Conservation (phyloP, 352 stramenopile genomes). For the Globisporangium echinulatum region DNA sequence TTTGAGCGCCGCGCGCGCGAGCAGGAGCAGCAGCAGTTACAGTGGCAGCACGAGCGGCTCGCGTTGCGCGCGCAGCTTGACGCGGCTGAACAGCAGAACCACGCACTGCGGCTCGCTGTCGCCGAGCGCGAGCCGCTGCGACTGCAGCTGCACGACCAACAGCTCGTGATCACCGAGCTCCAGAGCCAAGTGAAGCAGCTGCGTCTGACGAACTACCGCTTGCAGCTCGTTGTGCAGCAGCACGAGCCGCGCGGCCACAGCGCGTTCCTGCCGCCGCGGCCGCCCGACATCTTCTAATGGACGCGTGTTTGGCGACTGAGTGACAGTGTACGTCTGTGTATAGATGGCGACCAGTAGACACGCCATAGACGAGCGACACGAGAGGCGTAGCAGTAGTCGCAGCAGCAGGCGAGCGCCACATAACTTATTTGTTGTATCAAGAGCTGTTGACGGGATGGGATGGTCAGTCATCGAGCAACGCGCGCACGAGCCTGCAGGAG, state of each 20-base stretch:
- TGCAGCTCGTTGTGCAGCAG: slow-evolving; percentile 73
- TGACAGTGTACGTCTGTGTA: neutral
- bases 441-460: too few relatives aligned
- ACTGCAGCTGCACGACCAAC: slow-evolving; percentile 44
- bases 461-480: too few relatives aligned
- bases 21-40: slow-evolving; percentile 39
- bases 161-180: slow-evolving; percentile 61
- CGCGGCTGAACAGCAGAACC: slow-evolving; percentile 47
- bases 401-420: too few relatives aligned
- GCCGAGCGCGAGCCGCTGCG: slow-evolving; percentile 34
- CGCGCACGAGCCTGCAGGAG: too few relatives aligned
- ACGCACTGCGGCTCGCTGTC: slow-evolving; percentile 35
- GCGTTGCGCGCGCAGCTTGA: slow-evolving; percentile 37
- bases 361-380: too few relatives aligned
- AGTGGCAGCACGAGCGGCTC: slow-evolving; percentile 45
- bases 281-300: slow-evolving; percentile 61
- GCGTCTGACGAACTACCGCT: slow-evolving; percentile 54
- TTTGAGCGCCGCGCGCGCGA: slow-evolving; percentile 33
- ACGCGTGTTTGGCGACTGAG: neutral
- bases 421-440: too few relatives aligned
- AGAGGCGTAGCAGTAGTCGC: neutral
- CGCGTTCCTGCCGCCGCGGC: slow-evolving; percentile 46
- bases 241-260: slow-evolving; percentile 37
- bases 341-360: too few relatives aligned
- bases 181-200: slow-evolving; percentile 68